phyloP scores from a whole-genome alignment of 2,329 filamentous ascomycete genomes.

The Chrysoporthe cubensis region DNA sequence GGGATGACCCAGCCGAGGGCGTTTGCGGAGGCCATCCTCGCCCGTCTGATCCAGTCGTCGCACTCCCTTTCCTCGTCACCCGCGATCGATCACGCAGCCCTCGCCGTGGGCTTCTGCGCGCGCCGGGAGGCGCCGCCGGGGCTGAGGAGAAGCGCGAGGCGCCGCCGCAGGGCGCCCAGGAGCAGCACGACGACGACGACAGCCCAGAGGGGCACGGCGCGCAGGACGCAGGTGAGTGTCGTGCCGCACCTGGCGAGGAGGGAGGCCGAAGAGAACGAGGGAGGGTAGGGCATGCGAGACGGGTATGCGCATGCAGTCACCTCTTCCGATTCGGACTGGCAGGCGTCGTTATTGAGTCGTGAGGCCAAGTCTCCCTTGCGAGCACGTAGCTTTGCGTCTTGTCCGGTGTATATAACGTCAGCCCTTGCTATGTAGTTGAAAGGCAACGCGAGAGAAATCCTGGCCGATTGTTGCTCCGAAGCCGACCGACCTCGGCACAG shows the following conservation, averaged over 20 bases:
- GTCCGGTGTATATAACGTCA: no score
- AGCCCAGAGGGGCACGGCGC: slow-evolving; percentile 47
- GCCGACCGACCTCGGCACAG: no score
- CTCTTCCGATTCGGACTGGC: background rate
- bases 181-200: slow-evolving; percentile 44
- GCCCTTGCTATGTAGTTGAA: no score
- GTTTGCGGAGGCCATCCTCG: slow-evolving; percentile 27
- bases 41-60: background rate
- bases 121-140: background rate
- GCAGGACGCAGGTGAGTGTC: slow-evolving; percentile 46
- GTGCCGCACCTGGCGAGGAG: slow-evolving; percentile 48
- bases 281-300: slow-evolving; percentile 24
- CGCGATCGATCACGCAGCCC: background rate
- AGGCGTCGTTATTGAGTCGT: no score
- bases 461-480: no score
- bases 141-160: slow-evolving; percentile 29
- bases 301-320: background rate
- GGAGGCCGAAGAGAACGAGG: slow-evolving; percentile 19
- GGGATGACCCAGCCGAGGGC: slow-evolving; percentile 41
- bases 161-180: slow-evolving; percentile 40
- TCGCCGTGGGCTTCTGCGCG: background rate
- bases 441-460: no score
- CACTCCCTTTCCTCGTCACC: background rate
- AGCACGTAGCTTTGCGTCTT: no score
- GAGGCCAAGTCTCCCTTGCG: no score